phyloP scores from a whole-genome alignment of 1,139 yeast genomes.

The Debaryomyces sp. region DNA sequence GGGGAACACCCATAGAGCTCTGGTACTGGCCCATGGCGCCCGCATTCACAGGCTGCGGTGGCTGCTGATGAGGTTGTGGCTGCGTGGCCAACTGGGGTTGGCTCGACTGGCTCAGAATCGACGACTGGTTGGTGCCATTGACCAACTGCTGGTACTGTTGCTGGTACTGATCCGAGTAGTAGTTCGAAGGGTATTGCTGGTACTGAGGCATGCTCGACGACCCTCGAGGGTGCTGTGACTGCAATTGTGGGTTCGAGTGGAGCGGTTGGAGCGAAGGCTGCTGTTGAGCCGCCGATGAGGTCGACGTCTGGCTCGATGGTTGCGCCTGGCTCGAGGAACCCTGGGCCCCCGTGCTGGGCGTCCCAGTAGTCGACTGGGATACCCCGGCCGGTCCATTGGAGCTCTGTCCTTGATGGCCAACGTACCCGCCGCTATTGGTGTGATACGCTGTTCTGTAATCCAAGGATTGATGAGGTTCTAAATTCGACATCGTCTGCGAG shows the following conservation, averaged over 20 bases:
- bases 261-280: conserved; percentile 7
- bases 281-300: conserved; percentile 2
- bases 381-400: neutral
- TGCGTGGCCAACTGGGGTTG: conserved; percentile 1
- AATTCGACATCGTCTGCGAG: conserved; percentile 11
- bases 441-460: conserved; percentile 14
- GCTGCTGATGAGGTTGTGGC: conserved; percentile 8
- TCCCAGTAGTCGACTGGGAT: neutral
- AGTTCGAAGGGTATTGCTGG: conserved; percentile 12
- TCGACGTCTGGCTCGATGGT: conserved; percentile 8
- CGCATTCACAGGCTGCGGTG: conserved; percentile 14
- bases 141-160: conserved; percentile 14
- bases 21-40: conserved; percentile 13
- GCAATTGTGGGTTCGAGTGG: conserved; percentile 8
- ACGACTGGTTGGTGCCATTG: conserved; percentile 18
- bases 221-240: conserved; percentile 11
- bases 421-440: conserved; percentile 4
- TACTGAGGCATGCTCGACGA: conserved; percentile 14
- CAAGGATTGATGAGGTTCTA: conserved; percentile 12
- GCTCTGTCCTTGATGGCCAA: conserved; percentile 3
- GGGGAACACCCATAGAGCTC: conserved; percentile 11
- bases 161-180: conserved; percentile 14
- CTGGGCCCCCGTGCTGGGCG: conserved; percentile 7
- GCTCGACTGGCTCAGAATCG: conserved; percentile 15
- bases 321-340: conserved; percentile 9